These are phyloP conservation scores for Cryphonectria parasitica DNA, from an alignment of 2,329 filamentous ascomycete genomes.

Conservation along the genomic window DNA sequence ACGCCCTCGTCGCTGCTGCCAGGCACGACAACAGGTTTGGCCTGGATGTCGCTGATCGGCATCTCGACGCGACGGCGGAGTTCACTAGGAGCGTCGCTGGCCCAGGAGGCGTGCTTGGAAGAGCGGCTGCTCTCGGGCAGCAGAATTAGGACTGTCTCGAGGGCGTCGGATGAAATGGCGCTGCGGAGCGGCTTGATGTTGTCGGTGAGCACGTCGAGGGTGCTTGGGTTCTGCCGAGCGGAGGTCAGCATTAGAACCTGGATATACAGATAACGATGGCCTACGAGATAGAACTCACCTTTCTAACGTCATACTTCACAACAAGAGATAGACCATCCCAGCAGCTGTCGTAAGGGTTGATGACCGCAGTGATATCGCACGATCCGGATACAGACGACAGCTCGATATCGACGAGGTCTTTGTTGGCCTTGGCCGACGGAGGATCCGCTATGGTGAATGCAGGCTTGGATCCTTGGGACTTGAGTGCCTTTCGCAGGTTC, in stretches of 20 bases:
- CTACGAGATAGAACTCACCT: conserved; percentile 40
- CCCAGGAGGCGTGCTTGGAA: conserved; percentile 45
- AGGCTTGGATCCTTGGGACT: conserved; percentile 41
- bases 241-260: conserved; percentile 32
- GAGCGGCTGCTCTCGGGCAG: conserved; percentile 51
- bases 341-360: conserved; percentile 49
- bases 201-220: conserved; percentile 48
- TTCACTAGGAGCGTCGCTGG: conserved; percentile 43
- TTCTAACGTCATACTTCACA: conserved; percentile 48
- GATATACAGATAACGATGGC: neutral
- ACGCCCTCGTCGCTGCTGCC: conserved; percentile 26
- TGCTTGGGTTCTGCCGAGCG: conserved; percentile 42
- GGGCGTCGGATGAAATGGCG: conserved; percentile 52
- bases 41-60: conserved; percentile 43
- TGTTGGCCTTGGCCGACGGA: conserved; percentile 48
- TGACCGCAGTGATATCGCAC: conserved; percentile 45
- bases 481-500: conserved; percentile 47
- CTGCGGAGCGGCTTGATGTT: conserved; percentile 50
- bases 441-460: conserved; percentile 55
- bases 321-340: conserved; percentile 50
- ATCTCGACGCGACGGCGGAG: conserved; percentile 55
- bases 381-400: conserved; percentile 43
- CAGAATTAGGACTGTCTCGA: conserved; percentile 62
- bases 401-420: conserved; percentile 47
- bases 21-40: conserved; percentile 31